Conservation (phyloP, 2,329 filamentous ascomycete species). For the Colletotrichum trifolii region DNA sequence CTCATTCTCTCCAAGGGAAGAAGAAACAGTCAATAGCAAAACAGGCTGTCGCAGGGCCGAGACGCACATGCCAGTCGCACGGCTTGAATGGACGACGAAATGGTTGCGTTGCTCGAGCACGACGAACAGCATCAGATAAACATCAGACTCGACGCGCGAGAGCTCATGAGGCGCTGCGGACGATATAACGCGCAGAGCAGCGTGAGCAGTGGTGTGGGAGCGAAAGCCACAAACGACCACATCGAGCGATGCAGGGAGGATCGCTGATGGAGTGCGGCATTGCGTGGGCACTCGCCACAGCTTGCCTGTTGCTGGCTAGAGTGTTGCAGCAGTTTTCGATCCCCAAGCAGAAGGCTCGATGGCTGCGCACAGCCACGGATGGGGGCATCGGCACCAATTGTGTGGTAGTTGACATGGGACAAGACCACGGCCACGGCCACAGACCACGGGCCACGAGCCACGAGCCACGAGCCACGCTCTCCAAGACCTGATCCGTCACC, state of each 20-base stretch:
- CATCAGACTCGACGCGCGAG: constrained; percentile 3
- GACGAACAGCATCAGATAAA: constrained; percentile 1
- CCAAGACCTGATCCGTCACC: not conserved
- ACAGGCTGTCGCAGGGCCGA: no score
- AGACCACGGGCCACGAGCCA: no score
- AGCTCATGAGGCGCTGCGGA: not conserved
- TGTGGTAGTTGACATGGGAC: no score
- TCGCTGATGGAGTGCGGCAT: constrained; percentile 1
- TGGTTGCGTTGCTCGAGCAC: not conserved
- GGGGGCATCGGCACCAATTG: constrained; percentile 3
- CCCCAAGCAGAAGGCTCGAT: constrained; percentile 25
- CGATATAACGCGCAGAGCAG: no score
- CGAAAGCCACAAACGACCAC: constrained; percentile 2
- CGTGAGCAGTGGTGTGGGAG: not conserved
- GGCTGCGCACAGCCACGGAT: constrained; percentile 24
- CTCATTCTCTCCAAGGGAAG: not conserved
- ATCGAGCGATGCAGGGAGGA: constrained; percentile 1
- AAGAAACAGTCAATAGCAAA: no score
- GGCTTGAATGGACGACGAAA: not conserved
- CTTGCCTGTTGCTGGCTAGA: not conserved
- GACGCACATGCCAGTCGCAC: not conserved
- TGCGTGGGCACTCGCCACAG: constrained; percentile 30
- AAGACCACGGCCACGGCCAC: no score
- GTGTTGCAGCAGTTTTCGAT: constrained; percentile 20
- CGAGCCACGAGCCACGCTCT: no score